Conservation (phyloP, 2,329 filamentous ascomycete genomes). For the Elsinoe fawcettii region DNA sequence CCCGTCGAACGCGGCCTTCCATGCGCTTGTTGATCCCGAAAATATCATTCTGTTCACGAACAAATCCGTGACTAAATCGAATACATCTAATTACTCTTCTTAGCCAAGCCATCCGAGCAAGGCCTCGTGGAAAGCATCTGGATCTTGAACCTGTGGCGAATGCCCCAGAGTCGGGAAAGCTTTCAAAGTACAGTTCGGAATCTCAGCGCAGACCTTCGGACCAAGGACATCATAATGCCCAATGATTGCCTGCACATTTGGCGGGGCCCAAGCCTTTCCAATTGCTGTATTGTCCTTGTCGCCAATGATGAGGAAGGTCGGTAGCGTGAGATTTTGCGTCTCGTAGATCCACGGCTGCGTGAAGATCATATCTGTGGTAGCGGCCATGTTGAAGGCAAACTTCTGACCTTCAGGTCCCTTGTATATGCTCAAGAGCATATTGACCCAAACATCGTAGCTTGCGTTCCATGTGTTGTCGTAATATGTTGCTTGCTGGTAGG, state of each 20-base stretch:
- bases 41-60: too few relatives aligned
- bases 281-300: constrained; percentile 49
- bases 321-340: constrained; percentile 39
- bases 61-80: too few relatives aligned
- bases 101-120: not conserved
- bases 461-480: constrained; percentile 36
- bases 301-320: constrained; percentile 45
- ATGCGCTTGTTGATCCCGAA: too few relatives aligned
- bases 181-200: not conserved
- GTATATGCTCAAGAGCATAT: constrained; percentile 49
- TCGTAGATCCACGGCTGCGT: constrained; percentile 47
- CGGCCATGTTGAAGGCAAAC: constrained; percentile 44
- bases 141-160: constrained; percentile 1
- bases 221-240: constrained; percentile 4
- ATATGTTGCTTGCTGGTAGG: constrained; percentile 2
- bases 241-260: constrained; percentile 8
- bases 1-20: too few relatives aligned
- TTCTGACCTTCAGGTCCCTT: constrained; percentile 35
- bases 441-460: constrained; percentile 48
- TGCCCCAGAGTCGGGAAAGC: not conserved
- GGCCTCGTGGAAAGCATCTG: not conserved
- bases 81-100: not conserved
- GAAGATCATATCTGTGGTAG: constrained; percentile 49
- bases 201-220: not conserved
- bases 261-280: constrained; percentile 43